Evolutionary conservation across 2,329 filamentous ascomycete genomes (phyloP).

Genomic region (Pseudocercospora cruenta): DNA sequence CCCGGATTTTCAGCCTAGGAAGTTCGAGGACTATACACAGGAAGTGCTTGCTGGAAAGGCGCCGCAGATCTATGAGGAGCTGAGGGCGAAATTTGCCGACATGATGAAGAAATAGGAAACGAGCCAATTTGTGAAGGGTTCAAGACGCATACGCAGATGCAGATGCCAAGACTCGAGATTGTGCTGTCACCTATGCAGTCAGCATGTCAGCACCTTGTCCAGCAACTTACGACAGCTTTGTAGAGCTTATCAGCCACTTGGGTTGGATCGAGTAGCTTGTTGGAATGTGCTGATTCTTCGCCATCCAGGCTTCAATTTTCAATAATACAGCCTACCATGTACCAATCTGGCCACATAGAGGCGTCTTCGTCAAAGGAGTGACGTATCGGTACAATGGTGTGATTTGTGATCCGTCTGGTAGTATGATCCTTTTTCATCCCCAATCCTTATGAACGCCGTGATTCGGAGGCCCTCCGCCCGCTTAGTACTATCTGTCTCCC

Average conservation of each 20-base stretch:
- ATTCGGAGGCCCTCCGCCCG: constrained; percentile 11
- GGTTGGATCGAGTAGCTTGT: neutral
- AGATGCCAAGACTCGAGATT: neutral
- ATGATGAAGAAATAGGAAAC: constrained; percentile 37
- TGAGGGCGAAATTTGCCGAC: constrained; percentile 55
- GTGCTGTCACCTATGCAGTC: neutral
- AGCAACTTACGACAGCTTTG: neutral
- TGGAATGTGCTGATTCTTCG: neutral
- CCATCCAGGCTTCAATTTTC: constrained; percentile 6
- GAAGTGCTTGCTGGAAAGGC: constrained; percentile 48
- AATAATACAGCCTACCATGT: constrained; percentile 15
- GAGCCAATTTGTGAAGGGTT: neutral
- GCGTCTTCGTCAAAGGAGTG: constrained; percentile 24
- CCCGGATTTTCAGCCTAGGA: constrained; percentile 52
- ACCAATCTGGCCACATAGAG: neutral
- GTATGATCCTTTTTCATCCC: constrained; percentile 21
- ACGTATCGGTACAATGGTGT: constrained; percentile 23
- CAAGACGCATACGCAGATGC: neutral
- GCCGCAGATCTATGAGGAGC: constrained; percentile 24
- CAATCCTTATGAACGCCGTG: constrained; percentile 25
- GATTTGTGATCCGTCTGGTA: constrained; percentile 18
- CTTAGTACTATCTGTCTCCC: constrained; percentile 25
- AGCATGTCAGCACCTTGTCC: constrained; percentile 6
- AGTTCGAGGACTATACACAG: constrained; percentile 46
- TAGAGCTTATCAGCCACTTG: neutral